A percentile compares a stretch with the other conserved stretches of the same genome.
phyloP scores from a whole-genome alignment of 179 eudicot species.

The Vitellaria paradoxa region DNA sequence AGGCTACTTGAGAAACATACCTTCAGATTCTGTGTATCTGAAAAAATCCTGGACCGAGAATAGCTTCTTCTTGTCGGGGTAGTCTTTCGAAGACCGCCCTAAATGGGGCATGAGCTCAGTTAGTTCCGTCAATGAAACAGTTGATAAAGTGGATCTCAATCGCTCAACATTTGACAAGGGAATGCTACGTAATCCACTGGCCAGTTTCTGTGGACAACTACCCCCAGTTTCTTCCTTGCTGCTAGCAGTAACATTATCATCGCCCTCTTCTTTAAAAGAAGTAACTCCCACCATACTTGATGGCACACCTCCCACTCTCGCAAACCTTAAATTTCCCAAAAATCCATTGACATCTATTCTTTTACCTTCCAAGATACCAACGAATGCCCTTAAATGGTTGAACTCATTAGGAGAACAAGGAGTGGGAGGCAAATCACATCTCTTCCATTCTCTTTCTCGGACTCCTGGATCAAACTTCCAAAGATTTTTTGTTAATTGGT shows the following conservation, averaged over 20 bases:
- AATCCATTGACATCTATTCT: conserved; percentile 59
- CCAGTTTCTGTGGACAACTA: conserved; percentile 58
- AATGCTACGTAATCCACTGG: conserved; percentile 67
- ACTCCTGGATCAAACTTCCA: conserved; percentile 48
- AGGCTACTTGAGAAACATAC: conserved; percentile 35
- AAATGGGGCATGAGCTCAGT: conserved; percentile 82
- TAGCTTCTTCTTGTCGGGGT: conserved; percentile 94
- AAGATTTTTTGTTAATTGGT: conserved; percentile 54
- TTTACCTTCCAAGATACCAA: conserved; percentile 59
- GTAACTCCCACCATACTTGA: conserved; percentile 60
- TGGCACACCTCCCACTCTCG: conserved; percentile 76
- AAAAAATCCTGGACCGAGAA: conserved; percentile 96
- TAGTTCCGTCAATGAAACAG: conserved; percentile 81
- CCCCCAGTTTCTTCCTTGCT: conserved; percentile 50
- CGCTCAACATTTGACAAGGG: conserved; percentile 94
- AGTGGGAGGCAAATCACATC: conserved; percentile 25
- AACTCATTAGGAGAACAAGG: conserved; percentile 27
- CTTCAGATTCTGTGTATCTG: conserved; percentile 95
- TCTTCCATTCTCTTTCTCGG: conserved; percentile 37
- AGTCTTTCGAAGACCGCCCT: conserved; percentile 67
- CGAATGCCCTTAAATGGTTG: conserved; percentile 57
- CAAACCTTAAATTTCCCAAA: conserved; percentile 73
- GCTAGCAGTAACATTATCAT: conserved; percentile 29
- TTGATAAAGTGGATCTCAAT: conserved; percentile 73
- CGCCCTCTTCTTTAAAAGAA: conserved; percentile 63